Conservation (phyloP, 495 filamentous ascomycete genomes). For the Trichodelitschia bisporula region DNA sequence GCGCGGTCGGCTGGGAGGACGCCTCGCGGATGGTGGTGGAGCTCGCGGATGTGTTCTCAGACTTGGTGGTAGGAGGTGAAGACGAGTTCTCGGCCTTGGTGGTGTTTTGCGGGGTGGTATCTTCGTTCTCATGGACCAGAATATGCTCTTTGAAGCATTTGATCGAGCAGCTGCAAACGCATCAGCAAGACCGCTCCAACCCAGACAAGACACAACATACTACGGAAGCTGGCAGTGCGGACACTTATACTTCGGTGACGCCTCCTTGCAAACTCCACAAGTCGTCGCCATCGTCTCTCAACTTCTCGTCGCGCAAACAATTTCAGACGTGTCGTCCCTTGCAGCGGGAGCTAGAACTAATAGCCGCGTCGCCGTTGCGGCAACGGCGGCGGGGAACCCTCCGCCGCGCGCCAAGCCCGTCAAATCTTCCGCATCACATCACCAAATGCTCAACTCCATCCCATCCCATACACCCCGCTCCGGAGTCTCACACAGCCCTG, state of each 20-base stretch:
- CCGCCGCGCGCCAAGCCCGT: neutral
- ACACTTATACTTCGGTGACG: conserved; percentile 18
- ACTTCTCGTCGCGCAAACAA: conserved; percentile 2
- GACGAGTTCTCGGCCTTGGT: too few relatives aligned
- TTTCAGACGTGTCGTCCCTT: neutral
- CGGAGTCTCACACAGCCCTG: too few relatives aligned
- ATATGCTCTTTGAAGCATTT: conserved; percentile 11
- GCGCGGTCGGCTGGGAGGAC: neutral
- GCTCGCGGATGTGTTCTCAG: too few relatives aligned
- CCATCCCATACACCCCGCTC: conserved; percentile 4
- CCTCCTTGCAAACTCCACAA: conserved; percentile 11
- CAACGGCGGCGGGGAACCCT: neutral
- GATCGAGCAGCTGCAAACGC: conserved; percentile 8
- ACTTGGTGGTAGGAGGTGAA: too few relatives aligned
- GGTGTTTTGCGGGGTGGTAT: conserved; percentile 1
- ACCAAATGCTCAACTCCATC: neutral
- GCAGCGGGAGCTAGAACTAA: conserved; percentile 1
- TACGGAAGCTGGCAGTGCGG: conserved; percentile 16
- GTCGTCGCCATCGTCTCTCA: conserved; percentile 4
- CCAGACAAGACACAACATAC: conserved; percentile 5
- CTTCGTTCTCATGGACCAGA: conserved; percentile 2
- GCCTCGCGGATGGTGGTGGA: conserved; percentile 1
- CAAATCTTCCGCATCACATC: neutral
- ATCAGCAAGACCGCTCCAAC: neutral
- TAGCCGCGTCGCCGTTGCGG: neutral